Base-by-base conservation (phyloP, 768 basidiomycete species). In the Psilocybe sp. region DNA sequence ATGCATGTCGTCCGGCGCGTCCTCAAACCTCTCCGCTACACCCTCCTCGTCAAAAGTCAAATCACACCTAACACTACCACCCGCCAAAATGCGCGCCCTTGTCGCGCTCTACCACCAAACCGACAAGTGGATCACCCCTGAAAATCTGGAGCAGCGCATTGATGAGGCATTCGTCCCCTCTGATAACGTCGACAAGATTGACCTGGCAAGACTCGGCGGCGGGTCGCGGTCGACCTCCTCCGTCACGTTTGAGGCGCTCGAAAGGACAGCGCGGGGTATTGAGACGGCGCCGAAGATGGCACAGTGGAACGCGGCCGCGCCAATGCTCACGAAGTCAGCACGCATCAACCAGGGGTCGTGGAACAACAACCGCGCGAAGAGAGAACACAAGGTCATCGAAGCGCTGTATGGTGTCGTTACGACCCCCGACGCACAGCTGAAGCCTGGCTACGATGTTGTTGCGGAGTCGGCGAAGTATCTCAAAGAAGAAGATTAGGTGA, bases 81-180 rank as follows among this genome's bases (percentile, higher is more conserved):
- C 75, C 2, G 71, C 77, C 16, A 80, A 79, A 69, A 73, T 89
- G 72, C 85, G 86, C 51, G 84, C 87, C 3, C 82, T 91, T 54
- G 77, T 90, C 54, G 76, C 81, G 9, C 78, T 92, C 46, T 92
- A 91, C 71, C 89, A 92, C 71, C 81, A 89, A 69, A 69, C 84
- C 43, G 80, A 80, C 49, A 69, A 72, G 2, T 89, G 87, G 70
- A 77, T 92, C 54, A 88, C 88, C 10, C 71, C 72, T 16, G 84
- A 87, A 55, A 90, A 79, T 59, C 79, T 92, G 28, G 74, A 78
- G 15, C 59, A 74, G 16, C 71, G 69, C 49, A 90, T 91, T 47
- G 85, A 89, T 67, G 65, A 76, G 13, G 82, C 82, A 1, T 90
- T 92, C 57, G 56, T 76, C 4, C 52, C 61, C 11, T 40, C 46